Base-by-base conservation (phyloP, 2,329 filamentous ascomycete species). In the Ophiostoma ulmi region DNA sequence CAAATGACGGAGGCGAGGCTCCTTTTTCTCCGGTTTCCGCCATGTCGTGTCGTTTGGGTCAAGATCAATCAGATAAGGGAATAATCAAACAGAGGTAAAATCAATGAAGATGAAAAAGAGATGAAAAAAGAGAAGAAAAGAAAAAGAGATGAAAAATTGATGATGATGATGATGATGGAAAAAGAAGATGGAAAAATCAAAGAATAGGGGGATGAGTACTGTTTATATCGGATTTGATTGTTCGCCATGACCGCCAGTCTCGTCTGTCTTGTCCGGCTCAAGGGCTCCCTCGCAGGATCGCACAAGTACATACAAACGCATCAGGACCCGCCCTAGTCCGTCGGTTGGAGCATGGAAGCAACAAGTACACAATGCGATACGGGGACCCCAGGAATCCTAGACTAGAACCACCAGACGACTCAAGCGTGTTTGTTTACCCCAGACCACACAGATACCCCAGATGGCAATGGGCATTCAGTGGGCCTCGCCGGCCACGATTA, bases 331-430 rank as follows among this genome's bases (percentile, higher is more conserved):
- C 44, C 44, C 44, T 20, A 6, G 17, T 48, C 44, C 44, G 17
- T 48, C 44, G 17, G 44, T 48, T 48, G 44, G 44, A 48, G 44
- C 5, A 44, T 14, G 41, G 41, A 13, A 44, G 13, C 41, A 44
- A 44, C 14, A 17, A 44, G 13, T n/a, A 58, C 52, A 58, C 22
- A 22, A 31, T 3, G 52, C 52, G 8, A 31, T 26, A 58, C 14
- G 52, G 52, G 8, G 52, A 58, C 52, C 52, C 52, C 20, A 58
- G n/a, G n/a, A 58, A 58, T 26, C 22, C n/a, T 22, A 58, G 1
- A 58, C 52, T 26, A 58, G n/a, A 58, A n/a, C n/a, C 8, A 55
- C 52, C n/a, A 22, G 52, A 58, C 52, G n/a, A n/a, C 52, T n/a
- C 52, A 22, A n/a, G 52, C 8, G 22, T 58, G 22, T 58, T 58